These are phyloP conservation scores for Rhodotorula sp. DNA, from an alignment of 1,284 basidiomycete species.

Conservation along the genomic window DNA sequence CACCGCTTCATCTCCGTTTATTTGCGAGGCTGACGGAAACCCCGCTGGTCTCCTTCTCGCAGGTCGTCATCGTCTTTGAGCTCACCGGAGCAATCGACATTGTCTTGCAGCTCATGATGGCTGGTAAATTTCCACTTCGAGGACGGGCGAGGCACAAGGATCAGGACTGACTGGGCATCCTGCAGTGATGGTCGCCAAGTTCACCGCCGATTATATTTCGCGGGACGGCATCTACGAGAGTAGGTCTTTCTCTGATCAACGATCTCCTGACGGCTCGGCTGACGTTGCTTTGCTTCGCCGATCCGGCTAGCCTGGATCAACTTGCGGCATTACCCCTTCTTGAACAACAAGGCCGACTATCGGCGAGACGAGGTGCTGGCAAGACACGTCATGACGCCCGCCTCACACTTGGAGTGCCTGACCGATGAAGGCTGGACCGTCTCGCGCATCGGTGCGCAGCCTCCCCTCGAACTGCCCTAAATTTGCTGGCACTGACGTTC, in stretches of 20 bases:
- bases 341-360: slow-evolving; percentile 64
- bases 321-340: slow-evolving; percentile 65
- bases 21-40: background rate
- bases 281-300: background rate
- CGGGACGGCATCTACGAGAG: slow-evolving; percentile 45
- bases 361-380: slow-evolving; percentile 64
- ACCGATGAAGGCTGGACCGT: slow-evolving; percentile 37
- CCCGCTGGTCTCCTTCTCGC: slow-evolving; percentile 54
- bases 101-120: slow-evolving; percentile 86
- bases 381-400: slow-evolving; percentile 62
- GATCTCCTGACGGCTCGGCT: background rate
- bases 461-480: background rate
- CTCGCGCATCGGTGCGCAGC: slow-evolving; percentile 10
- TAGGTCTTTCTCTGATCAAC: background rate
- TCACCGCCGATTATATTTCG: slow-evolving; percentile 38
- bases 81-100: slow-evolving; percentile 92
- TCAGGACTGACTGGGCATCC: background rate
- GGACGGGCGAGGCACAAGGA: slow-evolving; percentile 60
- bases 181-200: slow-evolving; percentile 86
- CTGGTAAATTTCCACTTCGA: slow-evolving; percentile 67
- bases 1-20: background rate
- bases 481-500: slow-evolving; percentile 45
- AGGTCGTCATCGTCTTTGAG: slow-evolving; percentile 95
- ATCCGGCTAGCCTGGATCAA: slow-evolving; percentile 42
- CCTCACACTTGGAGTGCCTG: slow-evolving; percentile 22